Base-by-base conservation (phyloP, 805 yeast genomes). In the Yamadazyma kitorensis region DNA sequence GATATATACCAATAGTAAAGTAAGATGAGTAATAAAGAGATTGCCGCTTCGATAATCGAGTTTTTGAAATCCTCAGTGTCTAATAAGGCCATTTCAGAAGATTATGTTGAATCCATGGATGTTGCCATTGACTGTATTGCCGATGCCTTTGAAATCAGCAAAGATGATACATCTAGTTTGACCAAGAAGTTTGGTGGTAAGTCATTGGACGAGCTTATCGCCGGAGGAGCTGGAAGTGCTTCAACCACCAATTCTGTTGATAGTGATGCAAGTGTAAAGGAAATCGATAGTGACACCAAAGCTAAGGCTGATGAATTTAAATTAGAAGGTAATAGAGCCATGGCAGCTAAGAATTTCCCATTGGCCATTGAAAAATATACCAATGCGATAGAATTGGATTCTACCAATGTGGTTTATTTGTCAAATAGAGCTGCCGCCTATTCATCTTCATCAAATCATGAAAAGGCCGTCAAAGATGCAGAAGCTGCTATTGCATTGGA, bases 351-450 rank as follows among this genome's bases (percentile, higher is more conserved):
- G 52, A 78, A 88, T 48, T 91, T 74, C 54, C 69, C 67, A 11
- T 68, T 59, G 24, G 98, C 98, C 4, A 72, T 87, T 34, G 74
- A 71, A 16, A 78, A 81, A 46, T 93, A 93, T 62, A 74, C 95
- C 6, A 78, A 76, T 35, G 98, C 98, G 8, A 76, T 93, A 47
- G 76, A 63, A 16, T 61, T 81, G 41, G 70, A 79, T 45, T 78
- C 88, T 36, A 59, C 71, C 12, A 88, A 87, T 57, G 88, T 89
- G 12, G 86, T 93, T 14, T 93, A 82, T 61, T 77, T 75, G 42
- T 88, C 98, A 22, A 93, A 93, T 66, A 80, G 98, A 55, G 98
- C 98, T 10, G 98, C 98, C 27, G 98, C 98, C 3, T 80, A 85
- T 61, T 84, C 95, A 8, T 86, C 96, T 5, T 52, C 75, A 19